These are phyloP conservation scores for Leccinum angustisporum DNA, from an alignment of 1,284 basidiomycete genomes.

Conservation along the genomic window DNA sequence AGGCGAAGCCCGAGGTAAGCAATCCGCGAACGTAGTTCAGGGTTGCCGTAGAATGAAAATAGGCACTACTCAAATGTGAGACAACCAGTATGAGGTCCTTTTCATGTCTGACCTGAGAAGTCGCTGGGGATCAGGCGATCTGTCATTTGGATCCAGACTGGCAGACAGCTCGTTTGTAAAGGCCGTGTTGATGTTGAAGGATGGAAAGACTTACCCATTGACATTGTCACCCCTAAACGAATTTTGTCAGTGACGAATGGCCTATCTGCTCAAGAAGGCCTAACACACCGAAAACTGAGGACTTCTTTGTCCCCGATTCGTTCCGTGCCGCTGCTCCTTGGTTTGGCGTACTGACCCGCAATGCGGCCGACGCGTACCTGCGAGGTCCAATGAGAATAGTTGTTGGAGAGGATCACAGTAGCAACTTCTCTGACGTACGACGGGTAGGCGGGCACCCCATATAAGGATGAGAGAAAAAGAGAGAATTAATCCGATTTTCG, in stretches of 20 bases:
- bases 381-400: constrained; percentile 10
- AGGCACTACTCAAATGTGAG: constrained; percentile 59
- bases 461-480: constrained; percentile 95
- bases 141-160: constrained; percentile 69
- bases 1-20: constrained; percentile 89
- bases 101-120: constrained; percentile 62
- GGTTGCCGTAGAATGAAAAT: constrained; percentile 94
- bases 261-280: not conserved
- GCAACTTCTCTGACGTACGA: constrained; percentile 45
- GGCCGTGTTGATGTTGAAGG: constrained; percentile 26
- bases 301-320: constrained; percentile 69
- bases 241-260: constrained; percentile 2
- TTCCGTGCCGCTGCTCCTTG: constrained; percentile 86
- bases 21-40: constrained; percentile 91
- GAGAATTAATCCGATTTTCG: constrained; percentile 91
- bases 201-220: constrained; percentile 62
- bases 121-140: constrained; percentile 86
- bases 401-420: not conserved
- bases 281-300: constrained; percentile 72
- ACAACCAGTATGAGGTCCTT: not conserved
- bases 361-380: constrained; percentile 88
- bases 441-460: constrained; percentile 90
- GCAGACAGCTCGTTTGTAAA: not conserved
- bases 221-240: constrained; percentile 87
- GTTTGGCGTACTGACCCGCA: constrained; percentile 97